Evolutionary conservation across 768 basidiomycete species (phyloP), one percentile per base, ranked within the genome.

Genomic region (Xanthoconium purpureum): DNA sequence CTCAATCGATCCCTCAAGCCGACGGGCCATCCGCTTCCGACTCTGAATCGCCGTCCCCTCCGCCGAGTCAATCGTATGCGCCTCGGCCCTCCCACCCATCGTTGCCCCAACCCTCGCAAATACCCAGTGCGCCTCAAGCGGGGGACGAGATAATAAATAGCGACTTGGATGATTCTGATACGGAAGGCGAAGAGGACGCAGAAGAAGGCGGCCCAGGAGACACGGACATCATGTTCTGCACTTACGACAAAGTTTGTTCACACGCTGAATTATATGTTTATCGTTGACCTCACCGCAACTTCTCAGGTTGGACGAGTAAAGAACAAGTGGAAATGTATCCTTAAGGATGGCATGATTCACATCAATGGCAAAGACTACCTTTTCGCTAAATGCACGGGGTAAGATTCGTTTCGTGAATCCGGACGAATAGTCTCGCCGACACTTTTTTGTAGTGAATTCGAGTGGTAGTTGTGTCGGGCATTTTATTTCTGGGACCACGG

Each of bases 261-360:
- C 20, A 33, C 54, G 28, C 28, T 50, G 12, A 30, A 54, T n/a
- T 59, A 35, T 43, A 33, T 43, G 29, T 50, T 33, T 48, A 12
- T 42, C 2, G 3, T 28, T 18, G 37, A 33, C 47, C 54, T 61
- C 17, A 57, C 48, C 17, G 29, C 38, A 13, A 38, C 24, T 6
- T 42, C 40, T 18, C 62, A 98, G 95, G 96, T 98, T 36, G 94
- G 95, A 43, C 83, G 97, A n/a, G 96, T 98, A 28, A 99, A 98
- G 77, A 98, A 97, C 77, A 99, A 98, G 77, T 99, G 97, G 97
- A 99, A 98, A 78, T 95, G 94, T 57, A 86, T 92, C 24, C 80
- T 99, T 50, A 97, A 97, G 74, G 97, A 98, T 62, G 97, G 97
- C 4, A 93, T 98, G 87, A 91, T 98, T 60, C 91, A 94, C 63